A percentile compares a stretch with the other conserved stretches of the same genome.
phyloP scores from a whole-genome alignment of 2,329 filamentous ascomycete species.

The Xylaria sp. region DNA sequence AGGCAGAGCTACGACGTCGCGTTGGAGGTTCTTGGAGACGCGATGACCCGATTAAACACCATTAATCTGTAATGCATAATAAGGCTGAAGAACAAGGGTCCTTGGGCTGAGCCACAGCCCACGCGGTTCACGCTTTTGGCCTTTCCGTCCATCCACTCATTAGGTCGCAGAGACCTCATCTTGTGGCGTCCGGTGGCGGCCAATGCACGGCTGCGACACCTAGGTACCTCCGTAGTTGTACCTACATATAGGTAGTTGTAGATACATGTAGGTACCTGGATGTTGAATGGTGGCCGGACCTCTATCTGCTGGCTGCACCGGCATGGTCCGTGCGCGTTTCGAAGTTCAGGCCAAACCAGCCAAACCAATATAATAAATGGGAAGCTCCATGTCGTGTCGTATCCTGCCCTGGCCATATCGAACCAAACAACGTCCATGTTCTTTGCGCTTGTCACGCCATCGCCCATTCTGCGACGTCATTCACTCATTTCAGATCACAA shows the following conservation, averaged over 20 bases:
- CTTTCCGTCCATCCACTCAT: too few species aligned
- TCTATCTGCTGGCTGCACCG: too few species aligned
- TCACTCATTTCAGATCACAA: not conserved
- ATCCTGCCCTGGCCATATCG: not conserved
- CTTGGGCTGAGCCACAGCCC: not conserved
- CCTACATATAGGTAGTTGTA: too few species aligned
- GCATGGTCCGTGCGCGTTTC: not conserved
- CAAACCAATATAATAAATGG: too few species aligned
- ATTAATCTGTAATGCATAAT: too few species aligned
- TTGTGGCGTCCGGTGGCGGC: too few species aligned
- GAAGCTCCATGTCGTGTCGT: not conserved
- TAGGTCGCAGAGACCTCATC: too few species aligned
- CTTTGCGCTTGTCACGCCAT: not conserved
- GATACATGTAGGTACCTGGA: too few species aligned
- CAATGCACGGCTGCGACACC: too few species aligned
- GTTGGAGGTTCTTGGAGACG: conserved; percentile 5
- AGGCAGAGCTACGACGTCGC: not conserved
- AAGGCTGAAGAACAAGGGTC: conserved; percentile 9
- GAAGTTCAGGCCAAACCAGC: not conserved
- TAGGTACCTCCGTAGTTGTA: too few species aligned
- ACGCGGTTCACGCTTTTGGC: too few species aligned
- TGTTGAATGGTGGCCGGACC: too few species aligned
- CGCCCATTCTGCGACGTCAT: not conserved
- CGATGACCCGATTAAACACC: conserved; percentile 6
- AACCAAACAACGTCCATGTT: not conserved